Evolutionary conservation across 2,329 filamentous ascomycete species (phyloP).

Genomic region (Cladophialophora psammophila): DNA sequence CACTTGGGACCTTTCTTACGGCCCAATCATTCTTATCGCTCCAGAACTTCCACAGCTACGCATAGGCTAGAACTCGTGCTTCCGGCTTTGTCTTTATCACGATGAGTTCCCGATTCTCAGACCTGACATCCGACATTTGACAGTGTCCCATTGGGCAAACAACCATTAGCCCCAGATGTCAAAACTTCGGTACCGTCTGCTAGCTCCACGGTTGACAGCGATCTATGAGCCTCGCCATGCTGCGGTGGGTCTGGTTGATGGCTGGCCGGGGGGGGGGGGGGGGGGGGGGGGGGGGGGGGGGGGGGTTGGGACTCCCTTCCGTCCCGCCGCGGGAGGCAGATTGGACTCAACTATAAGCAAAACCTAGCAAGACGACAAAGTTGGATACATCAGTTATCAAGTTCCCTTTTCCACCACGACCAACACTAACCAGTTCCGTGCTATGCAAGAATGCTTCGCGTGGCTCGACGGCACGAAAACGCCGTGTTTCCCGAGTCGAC

Average conservation of each 20-base stretch:
- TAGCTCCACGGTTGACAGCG: neutral
- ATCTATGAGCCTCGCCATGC: neutral
- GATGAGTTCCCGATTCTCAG: neutral
- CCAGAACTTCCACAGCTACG: neutral
- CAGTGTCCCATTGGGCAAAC: neutral
- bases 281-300: neutral
- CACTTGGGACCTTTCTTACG: neutral
- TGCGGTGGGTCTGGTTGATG: neutral
- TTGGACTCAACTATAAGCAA: constrained; percentile 4
- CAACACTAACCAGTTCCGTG: neutral
- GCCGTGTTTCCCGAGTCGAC: constrained; percentile 15
- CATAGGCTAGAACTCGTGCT: neutral
- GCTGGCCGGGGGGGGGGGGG: neutral
- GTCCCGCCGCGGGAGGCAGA: neutral
- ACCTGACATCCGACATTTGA: neutral
- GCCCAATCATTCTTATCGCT: neutral
- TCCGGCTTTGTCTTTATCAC: neutral
- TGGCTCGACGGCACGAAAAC: constrained; percentile 14
- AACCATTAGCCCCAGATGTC: neutral
- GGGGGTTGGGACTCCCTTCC: neutral
- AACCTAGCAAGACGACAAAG: neutral
- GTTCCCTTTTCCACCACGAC: neutral
- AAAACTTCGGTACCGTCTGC: neutral
- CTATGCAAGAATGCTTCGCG: neutral
- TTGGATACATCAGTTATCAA: neutral